These are phyloP conservation scores for Vigna nakashimae DNA, from an alignment of 306 rosid species.

Conservation along the genomic window DNA sequence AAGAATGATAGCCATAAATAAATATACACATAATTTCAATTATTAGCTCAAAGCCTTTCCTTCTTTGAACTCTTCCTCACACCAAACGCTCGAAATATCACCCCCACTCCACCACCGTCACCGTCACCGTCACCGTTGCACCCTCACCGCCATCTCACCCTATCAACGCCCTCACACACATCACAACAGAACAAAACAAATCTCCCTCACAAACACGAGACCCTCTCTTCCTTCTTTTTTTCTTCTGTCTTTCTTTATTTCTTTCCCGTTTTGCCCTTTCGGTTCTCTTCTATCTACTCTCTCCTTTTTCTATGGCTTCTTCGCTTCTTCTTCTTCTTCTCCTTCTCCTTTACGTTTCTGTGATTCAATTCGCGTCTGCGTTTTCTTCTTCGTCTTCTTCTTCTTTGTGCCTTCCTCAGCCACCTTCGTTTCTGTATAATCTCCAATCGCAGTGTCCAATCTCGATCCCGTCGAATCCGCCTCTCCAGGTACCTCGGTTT, in stretches of 20 bases:
- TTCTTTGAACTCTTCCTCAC: not conserved
- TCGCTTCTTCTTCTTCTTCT: constrained; percentile 37
- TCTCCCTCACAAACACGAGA: too few relatives aligned
- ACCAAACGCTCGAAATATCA: not conserved
- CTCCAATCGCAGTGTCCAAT: constrained; percentile 77
- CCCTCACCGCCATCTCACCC: not conserved
- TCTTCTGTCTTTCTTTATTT: not conserved
- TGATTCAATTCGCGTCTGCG: constrained; percentile 46
- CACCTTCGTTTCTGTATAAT: constrained; percentile 50
- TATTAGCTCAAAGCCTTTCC: constrained; percentile 26
- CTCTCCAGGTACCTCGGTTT: constrained; percentile 59
- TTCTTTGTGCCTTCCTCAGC: constrained; percentile 50
- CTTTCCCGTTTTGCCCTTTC: constrained; percentile 48
- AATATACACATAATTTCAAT: constrained; percentile 28
- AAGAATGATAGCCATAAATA: constrained; percentile 17
- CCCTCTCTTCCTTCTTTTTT: not conserved
- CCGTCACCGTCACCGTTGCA: not conserved
- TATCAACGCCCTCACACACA: not conserved
- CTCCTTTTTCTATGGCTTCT: constrained; percentile 47
- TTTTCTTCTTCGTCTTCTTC: constrained; percentile 40
- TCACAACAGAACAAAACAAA: too few relatives aligned
- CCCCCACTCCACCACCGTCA: not conserved
- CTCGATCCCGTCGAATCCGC: constrained; percentile 58
- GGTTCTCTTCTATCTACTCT: constrained; percentile 22
- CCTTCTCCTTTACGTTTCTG: constrained; percentile 42